phyloP scores from a whole-genome alignment of 805 yeast genomes.

The Wickerhamiella nectarea region DNA sequence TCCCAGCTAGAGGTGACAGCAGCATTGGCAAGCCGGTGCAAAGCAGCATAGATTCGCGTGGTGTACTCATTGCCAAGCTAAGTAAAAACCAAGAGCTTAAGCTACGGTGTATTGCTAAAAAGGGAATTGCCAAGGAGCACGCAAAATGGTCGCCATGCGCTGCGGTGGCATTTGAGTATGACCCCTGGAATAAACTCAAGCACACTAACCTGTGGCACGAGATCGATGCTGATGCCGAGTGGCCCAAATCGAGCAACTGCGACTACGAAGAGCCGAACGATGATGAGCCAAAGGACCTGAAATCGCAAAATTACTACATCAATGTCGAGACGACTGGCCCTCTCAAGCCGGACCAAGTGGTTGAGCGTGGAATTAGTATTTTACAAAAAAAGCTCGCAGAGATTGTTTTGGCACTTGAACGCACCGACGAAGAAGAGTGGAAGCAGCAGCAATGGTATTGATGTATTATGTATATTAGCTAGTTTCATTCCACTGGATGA shows the following conservation, averaged over 20 bases:
- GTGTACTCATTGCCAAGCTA: slow-evolving; percentile 82
- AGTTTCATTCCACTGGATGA: slow-evolving; percentile 54
- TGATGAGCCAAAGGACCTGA: slow-evolving; percentile 79
- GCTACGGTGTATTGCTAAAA: slow-evolving; percentile 87
- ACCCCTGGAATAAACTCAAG: slow-evolving; percentile 95
- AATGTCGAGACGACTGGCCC: slow-evolving; percentile 90
- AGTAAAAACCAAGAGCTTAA: slow-evolving; percentile 85
- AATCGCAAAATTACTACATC: slow-evolving; percentile 68
- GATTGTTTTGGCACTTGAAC: slow-evolving; percentile 54
- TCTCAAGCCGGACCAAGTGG: slow-evolving; percentile 79
- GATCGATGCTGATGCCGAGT: slow-evolving; percentile 71
- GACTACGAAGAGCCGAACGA: slow-evolving; percentile 95
- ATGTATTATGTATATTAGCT: not conserved
- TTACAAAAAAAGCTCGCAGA: slow-evolving; percentile 85
- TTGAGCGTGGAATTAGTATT: slow-evolving; percentile 68
- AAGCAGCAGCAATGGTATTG: slow-evolving; percentile 12
- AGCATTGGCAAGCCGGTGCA: slow-evolving; percentile 75
- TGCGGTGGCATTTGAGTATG: slow-evolving; percentile 92
- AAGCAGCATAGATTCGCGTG: slow-evolving; percentile 59
- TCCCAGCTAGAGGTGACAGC: slow-evolving; percentile 26
- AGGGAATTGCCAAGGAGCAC: slow-evolving; percentile 94
- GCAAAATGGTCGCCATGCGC: slow-evolving; percentile 98
- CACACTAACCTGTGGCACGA: slow-evolving; percentile 98
- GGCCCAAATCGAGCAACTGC: slow-evolving; percentile 83
- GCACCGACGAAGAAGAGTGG: slow-evolving; percentile 20